A percentile compares a stretch with the other conserved stretches of the same genome.
These are phyloP conservation scores for Tricholoma furcatifolium DNA, from an alignment of 768 basidiomycete species.

Conservation along the genomic window DNA sequence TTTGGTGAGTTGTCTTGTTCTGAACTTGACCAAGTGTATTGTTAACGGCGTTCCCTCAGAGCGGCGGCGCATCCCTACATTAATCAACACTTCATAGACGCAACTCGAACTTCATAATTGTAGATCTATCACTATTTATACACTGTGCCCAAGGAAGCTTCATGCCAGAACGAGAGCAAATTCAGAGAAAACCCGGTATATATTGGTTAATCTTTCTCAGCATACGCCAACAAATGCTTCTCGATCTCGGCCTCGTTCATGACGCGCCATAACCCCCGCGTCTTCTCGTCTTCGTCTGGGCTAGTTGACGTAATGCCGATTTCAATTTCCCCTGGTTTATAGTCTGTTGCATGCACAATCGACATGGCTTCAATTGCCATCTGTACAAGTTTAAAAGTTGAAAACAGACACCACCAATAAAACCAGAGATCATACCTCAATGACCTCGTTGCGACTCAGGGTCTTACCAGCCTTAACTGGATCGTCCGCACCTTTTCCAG, in stretches of 20 bases:
- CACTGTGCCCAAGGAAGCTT: conserved; percentile 2
- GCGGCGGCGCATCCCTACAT: conserved; percentile 63
- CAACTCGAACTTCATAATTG: neutral
- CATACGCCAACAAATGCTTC: conserved; percentile 77
- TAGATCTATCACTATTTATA: conserved; percentile 6
- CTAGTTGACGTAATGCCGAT: conserved; percentile 87
- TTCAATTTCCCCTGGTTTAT: conserved; percentile 94
- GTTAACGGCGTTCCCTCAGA: conserved; percentile 35
- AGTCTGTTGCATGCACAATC: conserved; percentile 92
- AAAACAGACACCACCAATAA: neutral
- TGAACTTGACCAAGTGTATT: neutral
- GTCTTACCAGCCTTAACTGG: conserved; percentile 71
- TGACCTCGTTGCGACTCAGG: conserved; percentile 74
- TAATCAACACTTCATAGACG: conserved; percentile 18
- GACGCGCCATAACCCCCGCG: conserved; percentile 74
- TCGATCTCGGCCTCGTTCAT: conserved; percentile 80
- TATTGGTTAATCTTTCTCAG: conserved; percentile 74
- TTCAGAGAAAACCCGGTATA: conserved; percentile 3
- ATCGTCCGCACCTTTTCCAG: conserved; percentile 77
- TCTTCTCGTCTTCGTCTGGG: conserved; percentile 71
- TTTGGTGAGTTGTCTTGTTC: conserved; percentile 42
- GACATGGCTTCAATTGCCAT: conserved; percentile 95
- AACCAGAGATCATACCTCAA: conserved; percentile 64
- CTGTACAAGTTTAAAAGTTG: conserved; percentile 35
- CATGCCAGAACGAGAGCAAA: neutral